Conservation (phyloP, 2,329 filamentous ascomycete genomes). For the Beauveria sp. region DNA sequence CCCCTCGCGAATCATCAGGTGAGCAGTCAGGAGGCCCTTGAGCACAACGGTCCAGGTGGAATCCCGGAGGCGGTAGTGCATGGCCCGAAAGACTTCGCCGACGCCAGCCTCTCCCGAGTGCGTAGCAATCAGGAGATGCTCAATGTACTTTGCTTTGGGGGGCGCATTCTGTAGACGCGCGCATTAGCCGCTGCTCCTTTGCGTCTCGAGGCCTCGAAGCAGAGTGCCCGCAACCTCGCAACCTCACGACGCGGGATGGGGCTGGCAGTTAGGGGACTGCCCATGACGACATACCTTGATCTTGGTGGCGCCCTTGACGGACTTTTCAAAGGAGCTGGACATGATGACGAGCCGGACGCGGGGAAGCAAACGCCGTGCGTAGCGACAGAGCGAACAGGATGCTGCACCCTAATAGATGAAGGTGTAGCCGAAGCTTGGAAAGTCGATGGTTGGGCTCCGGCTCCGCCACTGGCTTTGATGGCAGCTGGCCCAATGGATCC, state of each 20-base stretch:
- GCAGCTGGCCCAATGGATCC: slow-evolving; percentile 1
- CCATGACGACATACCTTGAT: slow-evolving; percentile 60
- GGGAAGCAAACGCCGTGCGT: slow-evolving; percentile 11
- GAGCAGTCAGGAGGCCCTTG: slow-evolving; percentile 91
- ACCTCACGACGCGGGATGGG: not conserved
- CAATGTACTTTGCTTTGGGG: slow-evolving; percentile 98
- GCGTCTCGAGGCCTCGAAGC: not conserved
- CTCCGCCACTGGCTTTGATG: slow-evolving; percentile 2
- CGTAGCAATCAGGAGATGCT: slow-evolving; percentile 92
- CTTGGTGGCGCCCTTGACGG: slow-evolving; percentile 97
- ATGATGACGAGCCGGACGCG: slow-evolving; percentile 35
- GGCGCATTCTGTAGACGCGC: slow-evolving; percentile 63
- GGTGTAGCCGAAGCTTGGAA: slow-evolving; percentile 6
- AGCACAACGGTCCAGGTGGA: slow-evolving; percentile 99
- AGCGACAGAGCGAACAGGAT: not conserved
- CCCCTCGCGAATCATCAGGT: slow-evolving; percentile 96
- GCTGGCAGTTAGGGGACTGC: not conserved
- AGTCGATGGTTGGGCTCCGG: slow-evolving; percentile 10
- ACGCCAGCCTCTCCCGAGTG: slow-evolving; percentile 92
- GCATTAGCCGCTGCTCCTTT: not conserved
- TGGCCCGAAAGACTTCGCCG: slow-evolving; percentile 86
- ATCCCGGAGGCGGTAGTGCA: slow-evolving; percentile 83
- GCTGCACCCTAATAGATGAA: slow-evolving; percentile 8
- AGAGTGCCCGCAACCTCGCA: not conserved
- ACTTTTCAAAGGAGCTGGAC: slow-evolving; percentile 94